Evolutionary conservation across 129 eudicot species (phyloP).

Genomic region (Erigeron canadensis): DNA sequence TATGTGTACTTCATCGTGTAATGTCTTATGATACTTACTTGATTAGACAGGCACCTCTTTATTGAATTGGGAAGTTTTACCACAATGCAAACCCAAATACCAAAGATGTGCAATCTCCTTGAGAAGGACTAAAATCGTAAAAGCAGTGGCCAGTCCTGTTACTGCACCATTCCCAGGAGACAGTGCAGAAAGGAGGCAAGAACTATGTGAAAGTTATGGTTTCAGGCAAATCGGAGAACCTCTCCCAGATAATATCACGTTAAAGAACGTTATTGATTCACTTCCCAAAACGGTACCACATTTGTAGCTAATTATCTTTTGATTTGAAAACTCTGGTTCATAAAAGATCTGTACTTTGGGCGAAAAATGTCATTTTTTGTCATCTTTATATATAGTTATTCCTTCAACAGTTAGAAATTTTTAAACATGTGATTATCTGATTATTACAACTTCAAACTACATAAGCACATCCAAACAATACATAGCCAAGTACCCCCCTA

Average conservation of each 20-base stretch:
- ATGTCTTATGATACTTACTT: constrained; percentile 25
- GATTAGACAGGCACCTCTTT: constrained; percentile 50
- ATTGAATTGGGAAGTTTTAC: constrained; percentile 52
- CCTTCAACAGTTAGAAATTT: no score
- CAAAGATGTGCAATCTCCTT: constrained; percentile 35
- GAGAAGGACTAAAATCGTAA: constrained; percentile 40
- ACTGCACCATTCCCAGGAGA: constrained; percentile 53
- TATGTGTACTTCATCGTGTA: not conserved
- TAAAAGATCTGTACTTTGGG: not conserved
- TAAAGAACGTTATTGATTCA: constrained; percentile 69
- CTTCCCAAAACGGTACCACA: constrained; percentile 70
- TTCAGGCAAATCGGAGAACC: constrained; percentile 87
- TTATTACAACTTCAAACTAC: not conserved
- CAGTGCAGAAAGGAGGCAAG: constrained; percentile 55
- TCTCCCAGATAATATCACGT: constrained; percentile 73
- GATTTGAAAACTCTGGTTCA: not conserved
- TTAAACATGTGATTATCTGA: not conserved
- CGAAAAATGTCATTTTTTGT: not conserved
- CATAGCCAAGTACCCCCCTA: not conserved
- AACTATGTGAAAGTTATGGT: constrained; percentile 72
- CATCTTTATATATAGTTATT: not conserved
- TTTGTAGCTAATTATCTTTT: not conserved
- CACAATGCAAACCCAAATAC: constrained; percentile 38
- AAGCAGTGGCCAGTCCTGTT: constrained; percentile 62
- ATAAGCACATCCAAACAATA: not conserved